Evolutionary conservation across 805 yeast species (phyloP), one percentile per base, ranked within the genome.

Genomic region (Starmerella bacillaris): DNA sequence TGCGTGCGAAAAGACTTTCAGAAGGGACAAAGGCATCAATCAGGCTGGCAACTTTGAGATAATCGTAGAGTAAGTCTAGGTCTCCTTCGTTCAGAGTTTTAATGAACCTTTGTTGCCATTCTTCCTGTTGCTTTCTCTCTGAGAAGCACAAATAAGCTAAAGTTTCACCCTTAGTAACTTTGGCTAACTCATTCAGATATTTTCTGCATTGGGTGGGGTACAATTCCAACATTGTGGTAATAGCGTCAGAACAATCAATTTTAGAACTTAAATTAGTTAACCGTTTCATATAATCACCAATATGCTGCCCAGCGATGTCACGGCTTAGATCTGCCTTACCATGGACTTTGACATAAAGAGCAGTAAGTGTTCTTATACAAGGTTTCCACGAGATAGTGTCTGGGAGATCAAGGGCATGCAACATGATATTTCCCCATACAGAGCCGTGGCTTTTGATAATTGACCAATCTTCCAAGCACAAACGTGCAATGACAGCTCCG

Each of bases 271-370:
- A 26, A 11, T 12, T 18, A 53, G 14, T 67, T 55, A 38, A 39
- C 14, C 49, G 31, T 26, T 47, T 48, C 27, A 80, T 68, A 29
- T 77, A 68, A 2, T 63, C 61, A 7, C 78, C 70, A 38, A 86
- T 59, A 46, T 74, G 74, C 5, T 94, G 92, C 2, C 92, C 78
- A 37, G 82, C 64, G 6, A 77, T 60, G 50, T 83, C 94, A 51
- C 95, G 68, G 3, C 86, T 74, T 28, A 86, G 63, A 1, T 83
- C 74, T 1, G 92, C 80, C 50, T 83, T 83, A 2, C 82, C 86
- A 50, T 78, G 69, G 38, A 50, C 49, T 7, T 34, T 33, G 11
- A 37, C 19, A 21, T 51, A 48, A 41, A 56, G 27, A 41, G 35
- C 33, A 3, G 41, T 20, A 12, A 56, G 40, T 3, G 57, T 48